Conservation (phyloP, 2,329 filamentous ascomycete genomes). For the Cordyceps sp. region DNA sequence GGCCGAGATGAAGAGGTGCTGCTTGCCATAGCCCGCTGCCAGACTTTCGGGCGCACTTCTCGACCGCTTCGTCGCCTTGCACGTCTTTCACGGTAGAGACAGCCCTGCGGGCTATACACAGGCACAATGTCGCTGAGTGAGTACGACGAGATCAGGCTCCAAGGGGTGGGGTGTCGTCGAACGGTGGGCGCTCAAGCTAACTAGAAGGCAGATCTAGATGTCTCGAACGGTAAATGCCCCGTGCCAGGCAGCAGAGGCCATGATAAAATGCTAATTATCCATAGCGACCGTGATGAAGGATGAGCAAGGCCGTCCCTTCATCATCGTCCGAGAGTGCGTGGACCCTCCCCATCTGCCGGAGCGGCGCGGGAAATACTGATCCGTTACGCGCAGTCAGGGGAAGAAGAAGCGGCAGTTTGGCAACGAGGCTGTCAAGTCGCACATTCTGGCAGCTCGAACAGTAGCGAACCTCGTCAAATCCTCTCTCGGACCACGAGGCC, state of each 20-base stretch:
- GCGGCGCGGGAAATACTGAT: no score
- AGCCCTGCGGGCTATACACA: slow-evolving; percentile 9
- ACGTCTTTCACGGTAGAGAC: slow-evolving; percentile 7
- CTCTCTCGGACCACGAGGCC: slow-evolving; percentile 82
- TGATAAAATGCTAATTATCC: slow-evolving; percentile 6
- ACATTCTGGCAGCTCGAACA: slow-evolving; percentile 91
- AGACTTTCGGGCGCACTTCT: no score
- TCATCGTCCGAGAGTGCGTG: slow-evolving; percentile 89
- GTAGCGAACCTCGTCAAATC: slow-evolving; percentile 96
- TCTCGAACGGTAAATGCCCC: slow-evolving; percentile 54
- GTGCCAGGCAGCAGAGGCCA: background rate
- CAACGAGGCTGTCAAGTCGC: slow-evolving; percentile 93
- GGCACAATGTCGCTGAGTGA: slow-evolving; percentile 23
- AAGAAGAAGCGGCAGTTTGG: slow-evolving; percentile 96
- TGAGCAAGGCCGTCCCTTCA: slow-evolving; percentile 93
- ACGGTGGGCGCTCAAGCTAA: slow-evolving; percentile 14
- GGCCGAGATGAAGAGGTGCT: no score
- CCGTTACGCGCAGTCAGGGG: slow-evolving; percentile 50
- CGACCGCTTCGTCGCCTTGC: slow-evolving; percentile 1
- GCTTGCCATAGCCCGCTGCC: no score
- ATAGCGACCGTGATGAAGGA: slow-evolving; percentile 73
- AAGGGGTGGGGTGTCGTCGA: background rate
- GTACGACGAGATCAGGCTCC: slow-evolving; percentile 7
- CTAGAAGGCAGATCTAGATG: slow-evolving; percentile 51
- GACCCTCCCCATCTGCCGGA: background rate